Percentiles rank a stretch among this genome's conserved stretches.
Conservation (phyloP, 805 yeast genomes). For the Peterozyma toletana region DNA sequence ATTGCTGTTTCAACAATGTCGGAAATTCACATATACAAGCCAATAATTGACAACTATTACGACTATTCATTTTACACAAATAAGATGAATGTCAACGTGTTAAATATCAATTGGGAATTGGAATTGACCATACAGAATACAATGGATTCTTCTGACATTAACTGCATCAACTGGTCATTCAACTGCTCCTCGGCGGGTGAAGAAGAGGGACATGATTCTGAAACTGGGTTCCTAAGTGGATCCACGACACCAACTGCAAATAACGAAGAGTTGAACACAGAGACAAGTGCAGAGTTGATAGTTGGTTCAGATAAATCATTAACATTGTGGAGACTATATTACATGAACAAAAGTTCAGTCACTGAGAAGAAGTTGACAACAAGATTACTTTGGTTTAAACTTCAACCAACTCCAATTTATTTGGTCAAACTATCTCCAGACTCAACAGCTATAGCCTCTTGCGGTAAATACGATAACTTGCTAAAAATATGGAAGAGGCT, state of each 20-base stretch:
- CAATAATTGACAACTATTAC: conserved; percentile 41
- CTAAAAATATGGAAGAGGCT: conserved; percentile 77
- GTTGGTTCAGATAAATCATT: conserved; percentile 48
- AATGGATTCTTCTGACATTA: conserved; percentile 17
- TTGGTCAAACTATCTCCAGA: conserved; percentile 57
- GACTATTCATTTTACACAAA: conserved; percentile 25
- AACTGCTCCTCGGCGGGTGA: conserved; percentile 20
- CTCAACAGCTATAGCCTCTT: conserved; percentile 57
- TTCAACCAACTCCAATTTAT: conserved; percentile 57
- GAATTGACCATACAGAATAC: conserved; percentile 18
- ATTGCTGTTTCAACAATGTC: conserved; percentile 46
- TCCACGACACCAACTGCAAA: conserved; percentile 9
- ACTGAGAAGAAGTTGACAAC: conserved; percentile 13
- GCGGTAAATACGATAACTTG: conserved; percentile 54
- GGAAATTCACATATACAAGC: conserved; percentile 44
- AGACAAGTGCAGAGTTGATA: conserved; percentile 43
- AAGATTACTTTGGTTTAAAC: conserved; percentile 35
- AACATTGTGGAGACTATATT: conserved; percentile 43
- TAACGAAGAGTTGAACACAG: conserved; percentile 26
- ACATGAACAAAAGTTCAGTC: conserved; percentile 11
- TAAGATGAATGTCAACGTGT: conserved; percentile 18
- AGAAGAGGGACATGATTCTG: conserved; percentile 10
- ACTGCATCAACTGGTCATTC: conserved; percentile 27
- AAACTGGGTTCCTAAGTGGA: not conserved
- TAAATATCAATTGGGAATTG: conserved; percentile 22